These are phyloP conservation scores for Pelargonium citronellum DNA, from an alignment of 441 rosid species.

Conservation along the genomic window DNA sequence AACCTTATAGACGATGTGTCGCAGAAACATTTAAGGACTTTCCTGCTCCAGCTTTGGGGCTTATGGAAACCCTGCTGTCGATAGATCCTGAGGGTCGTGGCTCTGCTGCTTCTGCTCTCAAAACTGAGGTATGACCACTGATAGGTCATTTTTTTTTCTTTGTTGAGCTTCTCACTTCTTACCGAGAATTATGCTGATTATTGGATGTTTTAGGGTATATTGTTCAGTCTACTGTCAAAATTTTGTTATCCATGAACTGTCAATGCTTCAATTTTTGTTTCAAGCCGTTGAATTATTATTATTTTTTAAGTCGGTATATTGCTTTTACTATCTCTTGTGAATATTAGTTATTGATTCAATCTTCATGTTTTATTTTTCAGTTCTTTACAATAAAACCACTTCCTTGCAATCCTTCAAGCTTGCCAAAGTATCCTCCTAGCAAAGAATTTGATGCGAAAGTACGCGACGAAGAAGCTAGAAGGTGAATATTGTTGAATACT, in stretches of 20 bases:
- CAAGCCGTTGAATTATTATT: too few species aligned
- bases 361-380: constrained; percentile 32
- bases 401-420: constrained; percentile 87
- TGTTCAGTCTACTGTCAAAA: too few species aligned
- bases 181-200: too few species aligned
- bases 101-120: constrained; percentile 64
- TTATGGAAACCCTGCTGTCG: constrained; percentile 77
- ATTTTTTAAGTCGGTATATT: too few species aligned
- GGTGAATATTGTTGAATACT: constrained; percentile 32
- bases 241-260: too few species aligned
- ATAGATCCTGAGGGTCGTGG: constrained; percentile 88
- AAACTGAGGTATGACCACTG: constrained; percentile 53
- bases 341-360: neutral
- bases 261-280: too few species aligned
- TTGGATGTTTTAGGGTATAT: too few species aligned
- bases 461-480: constrained; percentile 85
- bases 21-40: constrained; percentile 88
- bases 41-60: constrained; percentile 70
- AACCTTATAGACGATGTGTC: constrained; percentile 79
- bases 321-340: too few species aligned
- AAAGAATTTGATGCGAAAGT: constrained; percentile 88
- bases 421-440: constrained; percentile 93
- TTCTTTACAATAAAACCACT: constrained; percentile 68
- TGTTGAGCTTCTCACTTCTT: too few species aligned
- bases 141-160: neutral